Conservation (phyloP, 169 alveolate genomes). For the Plasmodium fragile region DNA sequence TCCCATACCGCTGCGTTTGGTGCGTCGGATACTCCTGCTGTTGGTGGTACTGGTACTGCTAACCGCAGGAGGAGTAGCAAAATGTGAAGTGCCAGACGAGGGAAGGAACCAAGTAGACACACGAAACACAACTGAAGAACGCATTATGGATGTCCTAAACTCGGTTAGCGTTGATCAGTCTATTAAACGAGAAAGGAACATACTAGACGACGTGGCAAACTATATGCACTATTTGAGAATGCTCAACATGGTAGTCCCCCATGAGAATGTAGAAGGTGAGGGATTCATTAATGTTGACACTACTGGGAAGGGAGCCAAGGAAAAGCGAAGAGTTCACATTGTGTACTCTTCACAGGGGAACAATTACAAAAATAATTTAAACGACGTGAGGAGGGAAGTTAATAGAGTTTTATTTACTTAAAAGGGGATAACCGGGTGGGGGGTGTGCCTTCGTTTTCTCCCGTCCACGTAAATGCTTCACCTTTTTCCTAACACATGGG, state of each 20-base stretch:
- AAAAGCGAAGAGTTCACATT: background rate
- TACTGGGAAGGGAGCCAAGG: background rate
- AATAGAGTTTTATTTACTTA: background rate
- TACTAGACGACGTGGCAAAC: slow-evolving; percentile 14
- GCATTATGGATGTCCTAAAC: slow-evolving; percentile 31
- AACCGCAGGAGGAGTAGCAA: background rate
- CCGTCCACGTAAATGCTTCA: background rate
- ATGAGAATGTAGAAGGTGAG: slow-evolving; percentile 10
- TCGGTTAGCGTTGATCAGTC: slow-evolving; percentile 19
- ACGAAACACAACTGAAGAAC: background rate
- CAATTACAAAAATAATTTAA: slow-evolving; percentile 38
- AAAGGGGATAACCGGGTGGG: background rate
- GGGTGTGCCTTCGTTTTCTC: background rate
- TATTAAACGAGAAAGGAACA: slow-evolving; percentile 18
- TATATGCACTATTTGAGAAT: slow-evolving; percentile 38
- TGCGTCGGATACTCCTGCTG: background rate
- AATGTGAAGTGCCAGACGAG: background rate
- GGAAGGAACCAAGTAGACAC: background rate
- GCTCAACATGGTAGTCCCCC: background rate
- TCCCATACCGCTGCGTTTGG: background rate
- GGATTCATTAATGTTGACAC: slow-evolving; percentile 26
- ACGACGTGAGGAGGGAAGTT: slow-evolving; percentile 32
- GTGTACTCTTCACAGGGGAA: slow-evolving; percentile 13
- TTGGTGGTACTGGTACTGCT: background rate
- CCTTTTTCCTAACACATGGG: background rate